Percentiles rank a stretch among this genome's conserved stretches.
Conservation (phyloP, 1,139 yeast species). For the Meyerozyma carpophila region DNA sequence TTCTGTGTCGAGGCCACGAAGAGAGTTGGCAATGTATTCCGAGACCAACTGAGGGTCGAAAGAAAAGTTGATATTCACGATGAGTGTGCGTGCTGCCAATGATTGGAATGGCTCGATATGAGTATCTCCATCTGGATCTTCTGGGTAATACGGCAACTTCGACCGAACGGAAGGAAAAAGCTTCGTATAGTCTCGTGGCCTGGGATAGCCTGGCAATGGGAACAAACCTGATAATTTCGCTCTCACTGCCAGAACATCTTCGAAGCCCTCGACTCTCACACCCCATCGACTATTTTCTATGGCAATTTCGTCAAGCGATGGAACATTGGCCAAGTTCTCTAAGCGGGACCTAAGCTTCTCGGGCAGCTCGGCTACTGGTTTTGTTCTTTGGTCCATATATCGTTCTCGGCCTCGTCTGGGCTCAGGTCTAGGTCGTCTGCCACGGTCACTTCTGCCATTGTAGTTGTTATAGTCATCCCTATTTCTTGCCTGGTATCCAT, state of each 20-base stretch:
- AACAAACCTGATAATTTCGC: conserved; percentile 82
- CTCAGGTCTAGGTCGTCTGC: background rate
- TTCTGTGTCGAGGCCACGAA: conserved; percentile 30
- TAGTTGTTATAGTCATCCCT: background rate
- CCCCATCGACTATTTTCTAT: conserved; percentile 66
- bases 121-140: conserved; percentile 33
- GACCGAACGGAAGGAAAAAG: conserved; percentile 44
- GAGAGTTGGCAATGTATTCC: conserved; percentile 36
- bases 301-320: conserved; percentile 28
- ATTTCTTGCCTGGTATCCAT: background rate
- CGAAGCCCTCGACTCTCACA: conserved; percentile 67
- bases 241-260: conserved; percentile 67
- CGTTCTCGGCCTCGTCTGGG: conserved; percentile 4
- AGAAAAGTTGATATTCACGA: conserved; percentile 43
- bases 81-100: conserved; percentile 42
- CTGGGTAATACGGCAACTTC: conserved; percentile 35
- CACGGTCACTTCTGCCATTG: background rate
- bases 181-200: conserved; percentile 50
- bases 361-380: conserved; percentile 12
- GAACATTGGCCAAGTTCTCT: conserved; percentile 14
- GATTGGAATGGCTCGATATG: conserved; percentile 51
- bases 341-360: conserved; percentile 18
- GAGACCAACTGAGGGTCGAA: conserved; percentile 37
- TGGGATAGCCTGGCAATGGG: conserved; percentile 68
- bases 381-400: background rate